A percentile compares a stretch with the other conserved stretches of the same genome.
Evolutionary conservation across 2,329 filamentous ascomycete genomes (phyloP).

Genomic region (Fusarium humuli): DNA sequence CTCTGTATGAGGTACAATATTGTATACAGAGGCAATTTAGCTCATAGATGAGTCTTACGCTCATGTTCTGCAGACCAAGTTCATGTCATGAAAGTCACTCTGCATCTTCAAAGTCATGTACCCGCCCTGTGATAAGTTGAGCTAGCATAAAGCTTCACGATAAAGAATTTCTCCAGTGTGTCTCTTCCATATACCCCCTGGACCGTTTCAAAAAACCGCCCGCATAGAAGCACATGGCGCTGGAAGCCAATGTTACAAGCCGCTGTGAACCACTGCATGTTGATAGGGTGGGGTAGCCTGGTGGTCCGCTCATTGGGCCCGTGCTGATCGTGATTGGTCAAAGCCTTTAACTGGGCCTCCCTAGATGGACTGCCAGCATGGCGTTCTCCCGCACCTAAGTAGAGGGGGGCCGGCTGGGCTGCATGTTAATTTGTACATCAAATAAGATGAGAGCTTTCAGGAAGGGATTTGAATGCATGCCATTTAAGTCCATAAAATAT

Average conservation of each 20-base stretch:
- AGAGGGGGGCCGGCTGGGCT: constrained; percentile 11
- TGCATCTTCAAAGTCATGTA: not conserved
- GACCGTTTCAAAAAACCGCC: constrained; percentile 4
- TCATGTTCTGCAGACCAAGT: not conserved
- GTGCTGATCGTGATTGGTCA: constrained; percentile 26
- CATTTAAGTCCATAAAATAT: not conserved
- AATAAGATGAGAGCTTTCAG: constrained; percentile 31
- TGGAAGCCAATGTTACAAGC: constrained; percentile 23
- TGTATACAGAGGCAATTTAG: not conserved
- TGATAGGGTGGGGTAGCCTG: constrained; percentile 27
- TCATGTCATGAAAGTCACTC: not conserved
- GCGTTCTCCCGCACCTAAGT: constrained; percentile 31
- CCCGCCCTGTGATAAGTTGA: not conserved
- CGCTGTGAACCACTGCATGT: constrained; percentile 18
- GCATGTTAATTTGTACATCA: constrained; percentile 23
- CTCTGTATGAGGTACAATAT: not conserved
- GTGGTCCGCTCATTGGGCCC: not conserved
- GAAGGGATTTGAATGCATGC: constrained; percentile 17
- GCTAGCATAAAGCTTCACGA: not conserved
- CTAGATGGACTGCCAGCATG: constrained; percentile 33
- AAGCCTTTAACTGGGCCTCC: constrained; percentile 9
- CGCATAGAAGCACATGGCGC: constrained; percentile 13
- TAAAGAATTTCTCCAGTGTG: not conserved
- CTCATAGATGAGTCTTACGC: not conserved
- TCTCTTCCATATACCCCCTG: not conserved